Percentiles rank a stretch among this genome's conserved stretches.
Conservation (phyloP, 1,284 basidiomycete genomes). For the Malassezia slooffiae region DNA sequence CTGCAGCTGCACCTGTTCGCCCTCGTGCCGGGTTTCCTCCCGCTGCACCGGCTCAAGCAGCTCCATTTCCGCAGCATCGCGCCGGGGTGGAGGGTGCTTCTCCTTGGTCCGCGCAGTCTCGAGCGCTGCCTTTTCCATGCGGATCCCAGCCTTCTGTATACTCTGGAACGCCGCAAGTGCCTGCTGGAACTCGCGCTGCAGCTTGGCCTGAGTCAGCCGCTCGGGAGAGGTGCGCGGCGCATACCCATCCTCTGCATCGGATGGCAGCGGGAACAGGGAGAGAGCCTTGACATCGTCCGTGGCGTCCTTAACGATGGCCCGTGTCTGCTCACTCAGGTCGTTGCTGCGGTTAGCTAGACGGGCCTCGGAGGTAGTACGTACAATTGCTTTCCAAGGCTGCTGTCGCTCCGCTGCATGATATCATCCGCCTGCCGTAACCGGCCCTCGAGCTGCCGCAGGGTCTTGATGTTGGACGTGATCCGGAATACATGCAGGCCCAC, state of each 20-base stretch:
- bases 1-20: slow-evolving; percentile 7
- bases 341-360: no score
- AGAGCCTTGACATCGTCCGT: slow-evolving; percentile 78
- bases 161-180: slow-evolving; percentile 77
- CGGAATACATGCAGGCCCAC: slow-evolving; percentile 94
- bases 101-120: slow-evolving; percentile 57
- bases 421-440: slow-evolving; percentile 57
- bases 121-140: slow-evolving; percentile 76
- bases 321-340: slow-evolving; percentile 83
- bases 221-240: slow-evolving; percentile 1
- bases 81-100: no score
- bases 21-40: neutral
- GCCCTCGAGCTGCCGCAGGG: slow-evolving; percentile 81
- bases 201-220: slow-evolving; percentile 60
- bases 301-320: slow-evolving; percentile 83
- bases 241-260: no score
- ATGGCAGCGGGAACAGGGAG: slow-evolving; percentile 8
- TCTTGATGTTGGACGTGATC: slow-evolving; percentile 93
- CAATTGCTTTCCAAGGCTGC: slow-evolving; percentile 7
- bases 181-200: slow-evolving; percentile 79
- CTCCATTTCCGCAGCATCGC: no score
- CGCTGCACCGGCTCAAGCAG: no score
- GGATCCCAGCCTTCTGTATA: slow-evolving; percentile 26
- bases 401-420: neutral
- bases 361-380: neutral